Evolutionary conservation across 371 early-diverging fungal genomes (phyloP).

Genomic region (Umbelopsis sp.): DNA sequence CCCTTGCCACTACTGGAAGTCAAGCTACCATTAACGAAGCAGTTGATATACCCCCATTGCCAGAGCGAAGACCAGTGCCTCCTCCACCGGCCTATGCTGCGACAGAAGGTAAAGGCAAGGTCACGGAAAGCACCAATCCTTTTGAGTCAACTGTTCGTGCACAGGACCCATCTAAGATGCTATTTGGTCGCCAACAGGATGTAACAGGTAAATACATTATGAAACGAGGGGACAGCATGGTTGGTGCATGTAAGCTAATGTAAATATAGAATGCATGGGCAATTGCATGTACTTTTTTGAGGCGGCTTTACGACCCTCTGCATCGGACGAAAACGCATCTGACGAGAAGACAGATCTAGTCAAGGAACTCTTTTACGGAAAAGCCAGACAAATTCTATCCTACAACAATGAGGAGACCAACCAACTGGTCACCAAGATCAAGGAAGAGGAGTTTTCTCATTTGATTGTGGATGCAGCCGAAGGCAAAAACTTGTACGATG

Average conservation of each 20-base stretch:
- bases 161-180: slow-evolving; percentile 38
- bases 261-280: slow-evolving; percentile 70
- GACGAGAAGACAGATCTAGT: slow-evolving; percentile 44
- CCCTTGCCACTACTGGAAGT: slow-evolving; percentile 6
- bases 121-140: background rate
- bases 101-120: background rate
- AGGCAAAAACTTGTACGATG: slow-evolving; percentile 60
- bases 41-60: background rate
- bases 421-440: slow-evolving; percentile 38
- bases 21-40: slow-evolving; percentile 16
- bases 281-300: slow-evolving; percentile 69
- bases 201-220: slow-evolving; percentile 44
- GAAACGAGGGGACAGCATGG: background rate
- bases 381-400: slow-evolving; percentile 59
- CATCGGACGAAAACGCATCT: background rate
- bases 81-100: background rate
- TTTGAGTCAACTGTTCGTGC: background rate
- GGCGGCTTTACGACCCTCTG: slow-evolving; percentile 46
- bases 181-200: slow-evolving; percentile 73
- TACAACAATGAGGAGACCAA: slow-evolving; percentile 51
- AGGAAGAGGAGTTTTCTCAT: slow-evolving; percentile 68
- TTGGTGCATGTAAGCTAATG: background rate
- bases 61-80: slow-evolving; percentile 14
- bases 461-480: slow-evolving; percentile 66
- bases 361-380: slow-evolving; percentile 65